A percentile compares a stretch with the other conserved stretches of the same genome.
phyloP scores from a whole-genome alignment of 139 green algal genomes.

The Chlamydomonas sp. region DNA sequence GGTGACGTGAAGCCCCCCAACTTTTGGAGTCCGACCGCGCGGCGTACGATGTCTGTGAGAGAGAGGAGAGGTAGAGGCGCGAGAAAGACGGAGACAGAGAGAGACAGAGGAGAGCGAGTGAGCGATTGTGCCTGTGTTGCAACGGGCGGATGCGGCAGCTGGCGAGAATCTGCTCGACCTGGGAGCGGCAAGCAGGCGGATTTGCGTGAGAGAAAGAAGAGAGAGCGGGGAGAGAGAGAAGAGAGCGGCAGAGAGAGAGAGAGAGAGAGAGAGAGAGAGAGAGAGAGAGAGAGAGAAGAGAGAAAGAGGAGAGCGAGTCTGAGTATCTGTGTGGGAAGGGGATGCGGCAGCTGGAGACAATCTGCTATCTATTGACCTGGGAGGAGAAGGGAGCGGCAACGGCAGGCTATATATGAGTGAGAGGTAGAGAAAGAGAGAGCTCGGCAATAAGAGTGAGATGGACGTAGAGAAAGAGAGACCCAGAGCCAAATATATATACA shows the following conservation, averaged over 20 bases:
- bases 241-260: no score
- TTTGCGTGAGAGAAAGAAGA: neutral
- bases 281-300: neutral
- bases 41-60: neutral
- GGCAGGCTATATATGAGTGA: neutral
- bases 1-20: neutral
- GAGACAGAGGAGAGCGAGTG: slow-evolving; percentile 62
- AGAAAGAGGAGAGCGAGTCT: slow-evolving; percentile 68
- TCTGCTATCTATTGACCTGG: slow-evolving; percentile 47
- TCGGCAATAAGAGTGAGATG: neutral
- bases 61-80: no score
- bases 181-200: neutral
- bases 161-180: slow-evolving; percentile 62
- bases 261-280: no score
- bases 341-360: slow-evolving; percentile 46
- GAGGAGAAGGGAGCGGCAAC: neutral
- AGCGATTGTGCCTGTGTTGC: slow-evolving; percentile 68
- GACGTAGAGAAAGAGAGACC: neutral
- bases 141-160: slow-evolving; percentile 48
- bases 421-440: neutral
- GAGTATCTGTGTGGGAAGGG: slow-evolving; percentile 67
- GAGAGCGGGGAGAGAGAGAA: neutral
- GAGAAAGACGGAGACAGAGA: neutral
- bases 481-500: neutral
- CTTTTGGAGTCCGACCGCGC: no score